These are phyloP conservation scores for Chamaecrista fasciculata DNA, from an alignment of 306 rosid genomes.

Conservation along the genomic window DNA sequence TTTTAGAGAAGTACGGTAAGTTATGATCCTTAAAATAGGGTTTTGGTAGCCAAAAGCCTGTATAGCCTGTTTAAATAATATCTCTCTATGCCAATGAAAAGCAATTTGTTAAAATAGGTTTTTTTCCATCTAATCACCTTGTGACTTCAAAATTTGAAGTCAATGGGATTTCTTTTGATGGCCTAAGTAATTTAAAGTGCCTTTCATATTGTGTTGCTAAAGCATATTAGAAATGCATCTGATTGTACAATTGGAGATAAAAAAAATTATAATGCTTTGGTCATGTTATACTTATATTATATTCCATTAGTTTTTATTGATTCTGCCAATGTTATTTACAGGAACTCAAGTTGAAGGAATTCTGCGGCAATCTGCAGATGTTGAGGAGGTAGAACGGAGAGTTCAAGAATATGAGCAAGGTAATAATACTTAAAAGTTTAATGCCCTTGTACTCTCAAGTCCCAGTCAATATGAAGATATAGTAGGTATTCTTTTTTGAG, in stretches of 20 bases:
- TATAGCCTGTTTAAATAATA: no score
- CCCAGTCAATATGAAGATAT: background rate
- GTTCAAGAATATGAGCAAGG: constrained; percentile 98
- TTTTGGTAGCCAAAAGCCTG: background rate
- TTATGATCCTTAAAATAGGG: constrained; percentile 17
- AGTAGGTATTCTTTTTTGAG: background rate
- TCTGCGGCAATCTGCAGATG: constrained; percentile 95
- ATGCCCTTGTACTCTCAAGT: background rate
- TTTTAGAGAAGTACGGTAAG: constrained; percentile 87
- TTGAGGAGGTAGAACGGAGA: constrained; percentile 95
- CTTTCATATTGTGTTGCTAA: constrained; percentile 1
- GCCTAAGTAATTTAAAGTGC: background rate
- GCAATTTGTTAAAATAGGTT: no score
- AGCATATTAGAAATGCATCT: constrained; percentile 15
- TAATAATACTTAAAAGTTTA: constrained; percentile 28
- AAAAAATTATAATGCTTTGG: background rate
- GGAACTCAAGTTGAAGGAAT: constrained; percentile 92
- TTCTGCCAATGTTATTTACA: constrained; percentile 30
- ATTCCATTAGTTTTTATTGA: constrained; percentile 10
- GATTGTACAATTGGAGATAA: background rate
- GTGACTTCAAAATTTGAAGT: no score
- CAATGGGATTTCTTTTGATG: no score
- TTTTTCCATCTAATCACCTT: no score
- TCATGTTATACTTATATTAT: background rate
- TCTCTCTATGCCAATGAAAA: no score